Base-by-base conservation (phyloP, 352 stramenopile genomes). In the Paralagenidium karlingii region DNA sequence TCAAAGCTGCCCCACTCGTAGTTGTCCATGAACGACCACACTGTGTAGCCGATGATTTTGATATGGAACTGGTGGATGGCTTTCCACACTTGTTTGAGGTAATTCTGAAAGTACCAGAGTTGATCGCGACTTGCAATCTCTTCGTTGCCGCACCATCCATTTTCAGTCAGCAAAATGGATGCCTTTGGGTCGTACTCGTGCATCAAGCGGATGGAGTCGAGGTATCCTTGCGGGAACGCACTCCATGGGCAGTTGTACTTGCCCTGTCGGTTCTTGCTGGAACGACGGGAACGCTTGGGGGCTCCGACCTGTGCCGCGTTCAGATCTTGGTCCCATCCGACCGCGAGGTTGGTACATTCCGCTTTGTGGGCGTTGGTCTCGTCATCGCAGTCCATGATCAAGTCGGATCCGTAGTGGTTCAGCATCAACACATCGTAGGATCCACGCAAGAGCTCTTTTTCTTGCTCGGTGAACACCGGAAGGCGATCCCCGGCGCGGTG, bases 21-120 rank as follows among this genome's bases (percentile, higher is more conserved):
- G 48, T 97, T 97, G 51, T 97, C 85, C 30, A 97, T 47, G 29
- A 98, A 80, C 24, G 63, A 87, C 90, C 88, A 97, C 5, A 74
- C 82, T 57, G 85, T 96, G 59, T 96, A 98, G 5, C 84, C 89
- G 38, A 80, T 62, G 24, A 98, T 49, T 19, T 70, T 60, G 32
- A 89, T 79, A 8, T 73, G 58, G 8, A 80, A 47, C 19, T 82
- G 49, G 3, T 44, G 44, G 8, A 82, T 58, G 24, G 62, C 71
- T 40, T 50, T 63, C 51, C 82, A 58, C 21, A 89, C 58, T 43
- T 82, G 58, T 9, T 67, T 50, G 6, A 86, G 13, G 46, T 71
- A 75, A 11, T 48, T 40, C 38, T 77, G 55, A 19, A 60, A 78
- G 41, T 82, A 85, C 63, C 60, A 77, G 15, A 82, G 45, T 47